These are phyloP conservation scores for Wickerhamomyces queroliae DNA, from an alignment of 805 yeast species.

Conservation along the genomic window DNA sequence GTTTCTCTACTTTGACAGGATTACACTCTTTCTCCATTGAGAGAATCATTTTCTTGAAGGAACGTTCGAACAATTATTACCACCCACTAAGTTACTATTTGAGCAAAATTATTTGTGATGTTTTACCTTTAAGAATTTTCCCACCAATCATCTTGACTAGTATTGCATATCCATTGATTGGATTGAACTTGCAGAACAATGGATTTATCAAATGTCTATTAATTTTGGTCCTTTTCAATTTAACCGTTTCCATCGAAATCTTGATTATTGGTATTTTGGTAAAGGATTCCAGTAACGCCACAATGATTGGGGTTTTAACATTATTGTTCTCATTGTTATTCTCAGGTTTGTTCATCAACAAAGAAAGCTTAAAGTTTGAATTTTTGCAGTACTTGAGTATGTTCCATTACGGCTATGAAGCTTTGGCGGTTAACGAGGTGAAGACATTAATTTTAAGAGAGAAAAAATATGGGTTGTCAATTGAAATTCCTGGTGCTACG, in stretches of 20 bases:
- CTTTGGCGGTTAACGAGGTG: slow-evolving; percentile 88
- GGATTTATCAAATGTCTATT: slow-evolving; percentile 66
- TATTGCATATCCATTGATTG: slow-evolving; percentile 86
- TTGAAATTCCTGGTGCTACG: slow-evolving; percentile 97
- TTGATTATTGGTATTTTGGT: slow-evolving; percentile 83
- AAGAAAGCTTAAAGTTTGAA: slow-evolving; percentile 55
- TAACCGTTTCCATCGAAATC: slow-evolving; percentile 81
- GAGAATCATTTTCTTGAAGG: slow-evolving; percentile 84
- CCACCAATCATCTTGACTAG: slow-evolving; percentile 83
- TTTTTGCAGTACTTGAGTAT: slow-evolving; percentile 82
- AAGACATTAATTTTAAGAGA: slow-evolving; percentile 79
- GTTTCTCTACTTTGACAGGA: slow-evolving; percentile 90
- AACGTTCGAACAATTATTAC: slow-evolving; percentile 92
- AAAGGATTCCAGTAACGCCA: slow-evolving; percentile 88
- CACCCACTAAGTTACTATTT: slow-evolving; percentile 79
- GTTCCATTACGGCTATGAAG: slow-evolving; percentile 95
- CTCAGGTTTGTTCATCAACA: slow-evolving; percentile 91
- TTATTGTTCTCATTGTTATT: slow-evolving; percentile 81
- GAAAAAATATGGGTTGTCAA: slow-evolving; percentile 85
- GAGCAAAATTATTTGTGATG: slow-evolving; percentile 85
- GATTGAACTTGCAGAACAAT: slow-evolving; percentile 70
- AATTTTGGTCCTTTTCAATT: slow-evolving; percentile 75
- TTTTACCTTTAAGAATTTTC: slow-evolving; percentile 85
- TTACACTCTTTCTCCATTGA: slow-evolving; percentile 85
- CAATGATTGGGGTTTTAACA: slow-evolving; percentile 79